Percentiles rank a stretch among this genome's conserved stretches.
phyloP scores from a whole-genome alignment of 2,329 filamentous ascomycete species.

The Alternaria angustiovoidea region DNA sequence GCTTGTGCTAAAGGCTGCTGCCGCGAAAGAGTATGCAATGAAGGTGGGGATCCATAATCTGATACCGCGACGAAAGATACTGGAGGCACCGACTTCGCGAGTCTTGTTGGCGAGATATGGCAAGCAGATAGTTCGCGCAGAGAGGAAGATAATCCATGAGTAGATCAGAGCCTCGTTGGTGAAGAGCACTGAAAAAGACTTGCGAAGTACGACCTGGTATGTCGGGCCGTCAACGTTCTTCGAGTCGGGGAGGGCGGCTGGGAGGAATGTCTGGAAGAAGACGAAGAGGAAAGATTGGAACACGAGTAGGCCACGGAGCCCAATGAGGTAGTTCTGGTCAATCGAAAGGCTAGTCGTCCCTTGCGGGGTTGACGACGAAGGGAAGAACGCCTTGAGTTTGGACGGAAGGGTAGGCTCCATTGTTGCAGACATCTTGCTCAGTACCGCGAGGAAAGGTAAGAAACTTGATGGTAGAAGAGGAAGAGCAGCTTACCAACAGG shows the following conservation, averaged over 20 bases:
- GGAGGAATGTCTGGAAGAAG: slow-evolving; percentile 57
- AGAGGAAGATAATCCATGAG: slow-evolving; percentile 57
- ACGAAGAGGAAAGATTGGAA: slow-evolving; percentile 56
- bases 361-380: slow-evolving; percentile 18
- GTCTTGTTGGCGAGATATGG: slow-evolving; percentile 53
- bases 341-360: slow-evolving; percentile 18
- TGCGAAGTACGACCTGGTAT: slow-evolving; percentile 55
- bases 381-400: slow-evolving; percentile 23
- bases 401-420: slow-evolving; percentile 31
- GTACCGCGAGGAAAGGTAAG: not conserved
- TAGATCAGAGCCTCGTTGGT: slow-evolving; percentile 58
- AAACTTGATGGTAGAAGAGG: slow-evolving; percentile 6
- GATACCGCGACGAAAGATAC: slow-evolving; percentile 54
- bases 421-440: slow-evolving; percentile 12
- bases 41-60: slow-evolving; percentile 54
- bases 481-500: slow-evolving; percentile 1
- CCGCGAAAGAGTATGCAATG: slow-evolving; percentile 52
- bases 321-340: slow-evolving; percentile 51
- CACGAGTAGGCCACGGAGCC: slow-evolving; percentile 56
- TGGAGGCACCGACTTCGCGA: slow-evolving; percentile 48
- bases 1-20: slow-evolving; percentile 45
- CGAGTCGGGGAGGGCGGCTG: slow-evolving; percentile 50
- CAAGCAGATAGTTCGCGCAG: slow-evolving; percentile 54
- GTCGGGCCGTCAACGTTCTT: slow-evolving; percentile 47
- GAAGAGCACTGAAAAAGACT: slow-evolving; percentile 56